A percentile compares a stretch with the other conserved stretches of the same genome.
These are phyloP conservation scores for Fragaria vesca DNA, from an alignment of 306 rosid genomes.

Conservation along the genomic window DNA sequence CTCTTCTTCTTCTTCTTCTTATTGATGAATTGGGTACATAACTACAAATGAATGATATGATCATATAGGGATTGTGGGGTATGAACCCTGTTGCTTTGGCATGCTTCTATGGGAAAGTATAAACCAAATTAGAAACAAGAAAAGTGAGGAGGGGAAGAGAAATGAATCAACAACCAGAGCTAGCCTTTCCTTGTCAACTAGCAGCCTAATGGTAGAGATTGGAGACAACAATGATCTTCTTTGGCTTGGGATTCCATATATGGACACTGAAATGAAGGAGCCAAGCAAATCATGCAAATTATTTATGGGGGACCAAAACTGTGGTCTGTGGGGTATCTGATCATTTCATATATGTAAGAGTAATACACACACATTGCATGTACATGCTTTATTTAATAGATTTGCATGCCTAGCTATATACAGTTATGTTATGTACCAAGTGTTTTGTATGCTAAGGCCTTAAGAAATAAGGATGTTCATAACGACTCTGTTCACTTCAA, in stretches of 20 bases:
- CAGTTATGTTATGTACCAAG: too few relatives aligned
- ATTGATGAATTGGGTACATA: background rate
- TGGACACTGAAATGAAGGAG: slow-evolving; percentile 64
- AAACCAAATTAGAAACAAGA: background rate
- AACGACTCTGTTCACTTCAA: too few relatives aligned
- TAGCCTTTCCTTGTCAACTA: slow-evolving; percentile 26
- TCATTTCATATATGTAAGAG: background rate
- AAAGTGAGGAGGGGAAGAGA: background rate
- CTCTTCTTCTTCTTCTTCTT: background rate
- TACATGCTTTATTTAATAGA: background rate
- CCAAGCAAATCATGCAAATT: slow-evolving; percentile 26
- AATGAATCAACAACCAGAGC: slow-evolving; percentile 11
- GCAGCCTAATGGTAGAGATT: slow-evolving; percentile 11
- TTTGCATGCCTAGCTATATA: background rate
- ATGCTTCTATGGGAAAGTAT: slow-evolving; percentile 34
- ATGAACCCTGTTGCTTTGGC: slow-evolving; percentile 28
- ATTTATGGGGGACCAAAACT: background rate
- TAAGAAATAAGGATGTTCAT: too few relatives aligned
- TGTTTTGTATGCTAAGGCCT: background rate
- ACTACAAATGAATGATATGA: background rate
- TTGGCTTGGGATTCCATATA: slow-evolving; percentile 44
- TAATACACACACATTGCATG: background rate
- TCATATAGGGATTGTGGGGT: background rate
- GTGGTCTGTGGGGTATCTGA: background rate
- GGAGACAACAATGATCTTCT: slow-evolving; percentile 46